Evolutionary conservation across 2,329 filamentous ascomycete species (phyloP), one percentile per base, ranked within the genome.

Genomic region (Aciculosporium take): DNA sequence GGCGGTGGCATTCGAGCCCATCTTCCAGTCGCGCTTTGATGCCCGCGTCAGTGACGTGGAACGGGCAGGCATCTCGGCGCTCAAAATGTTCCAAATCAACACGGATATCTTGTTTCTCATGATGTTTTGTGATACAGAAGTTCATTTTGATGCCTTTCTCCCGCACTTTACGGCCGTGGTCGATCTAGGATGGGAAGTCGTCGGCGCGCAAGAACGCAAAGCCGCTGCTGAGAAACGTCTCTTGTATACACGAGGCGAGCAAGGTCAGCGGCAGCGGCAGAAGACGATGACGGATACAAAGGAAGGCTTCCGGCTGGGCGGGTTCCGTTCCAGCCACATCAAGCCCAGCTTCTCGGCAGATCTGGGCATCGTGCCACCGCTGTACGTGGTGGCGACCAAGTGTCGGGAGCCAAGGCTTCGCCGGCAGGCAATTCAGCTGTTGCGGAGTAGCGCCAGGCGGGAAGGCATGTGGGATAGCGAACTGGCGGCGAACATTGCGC

Each of bases 391-490:
- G n/a, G 77, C 74, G 6, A 79, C 74, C 6, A 80, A 79, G 52
- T 82, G 77, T 51, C 69, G 76, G 9, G 70, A 80, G 45, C 67
- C 69, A 0, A 49, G 60, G 1, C 64, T 72, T 27, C 69, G 79
- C 17, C 65, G 74, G 15, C 70, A 73, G 46, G 78, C 79, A 7
- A 76, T 82, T 32, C 66, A 73, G 53, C 56, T 83, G 29, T 58
- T 83, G 42, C 65, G 67, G 39, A 73, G 67, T 48, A 76, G 71
- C 51, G 70, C 75, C 7, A 66, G 77, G 35, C 65, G 77, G 37
- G 79, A 83, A 57, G 78, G 74, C 18, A 77, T 82, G 67, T 83
- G 79, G 79, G 78, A 84, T 50, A 78, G 72, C 49, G 68, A 74
- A 47, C 63, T 77, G 45, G 64, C 67, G 9, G 72, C 72, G 1